Conservation (phyloP, 108 stramenopile species). For the Aureococcus anophagefferens region DNA sequence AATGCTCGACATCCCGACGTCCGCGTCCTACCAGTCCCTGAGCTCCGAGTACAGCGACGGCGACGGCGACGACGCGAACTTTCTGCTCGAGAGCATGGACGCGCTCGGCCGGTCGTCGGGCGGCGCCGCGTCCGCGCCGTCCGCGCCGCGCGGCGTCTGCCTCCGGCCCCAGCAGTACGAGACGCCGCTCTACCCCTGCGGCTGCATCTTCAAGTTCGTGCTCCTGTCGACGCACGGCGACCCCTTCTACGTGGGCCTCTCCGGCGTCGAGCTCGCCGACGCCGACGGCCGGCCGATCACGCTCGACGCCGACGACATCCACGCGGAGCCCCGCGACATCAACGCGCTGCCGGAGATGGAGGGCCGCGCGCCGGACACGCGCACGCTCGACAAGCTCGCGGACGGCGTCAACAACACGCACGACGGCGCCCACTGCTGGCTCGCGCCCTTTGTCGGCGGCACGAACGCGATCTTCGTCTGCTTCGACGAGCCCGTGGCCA, state of each 20-base stretch:
- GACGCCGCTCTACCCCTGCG: constrained; percentile 25
- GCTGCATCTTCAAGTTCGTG: constrained; percentile 23
- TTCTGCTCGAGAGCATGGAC: no score
- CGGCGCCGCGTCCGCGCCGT: neutral
- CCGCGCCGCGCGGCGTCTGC: constrained; percentile 6
- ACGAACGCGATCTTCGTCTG: constrained; percentile 19
- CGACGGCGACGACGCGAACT: neutral
- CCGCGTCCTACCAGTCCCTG: no score
- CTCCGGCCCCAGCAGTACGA: constrained; percentile 28
- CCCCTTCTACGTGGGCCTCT: constrained; percentile 25
- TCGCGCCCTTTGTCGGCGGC: constrained; percentile 7
- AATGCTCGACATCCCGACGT: no score
- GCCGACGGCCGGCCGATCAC: neutral
- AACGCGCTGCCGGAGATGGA: constrained; percentile 14
- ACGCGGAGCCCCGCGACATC: constrained; percentile 16
- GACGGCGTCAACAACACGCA: constrained; percentile 13
- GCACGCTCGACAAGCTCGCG: constrained; percentile 14
- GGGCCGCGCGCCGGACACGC: constrained; percentile 1
- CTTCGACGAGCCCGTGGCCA: constrained; percentile 20
- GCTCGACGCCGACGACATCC: constrained; percentile 8
- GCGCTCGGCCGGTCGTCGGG: no score
- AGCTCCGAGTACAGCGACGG: neutral
- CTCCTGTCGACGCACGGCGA: constrained; percentile 24
- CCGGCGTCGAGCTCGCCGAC: constrained; percentile 25
- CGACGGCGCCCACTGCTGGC: constrained; percentile 23